Percentiles rank a stretch among this genome's conserved stretches.
Conservation (phyloP, 768 basidiomycete genomes). For the Tricholoma terreum region DNA sequence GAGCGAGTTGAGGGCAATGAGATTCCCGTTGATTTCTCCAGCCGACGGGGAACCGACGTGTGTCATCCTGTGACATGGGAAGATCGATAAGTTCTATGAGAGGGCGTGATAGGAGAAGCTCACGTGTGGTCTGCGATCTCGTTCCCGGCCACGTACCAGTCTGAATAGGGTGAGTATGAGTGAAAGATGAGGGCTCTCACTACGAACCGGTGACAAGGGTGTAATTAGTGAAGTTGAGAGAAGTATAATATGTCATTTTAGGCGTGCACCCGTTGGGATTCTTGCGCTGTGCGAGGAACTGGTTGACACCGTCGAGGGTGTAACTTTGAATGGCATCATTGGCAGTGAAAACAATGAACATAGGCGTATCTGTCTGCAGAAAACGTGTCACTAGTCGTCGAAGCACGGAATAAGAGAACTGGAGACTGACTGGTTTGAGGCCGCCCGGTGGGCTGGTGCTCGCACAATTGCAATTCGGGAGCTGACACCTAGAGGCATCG, state of each 20-base stretch:
- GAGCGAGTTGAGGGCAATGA: slow-evolving; percentile 74
- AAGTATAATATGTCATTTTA: slow-evolving; percentile 76
- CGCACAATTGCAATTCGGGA: slow-evolving; percentile 72
- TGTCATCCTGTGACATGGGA: slow-evolving; percentile 54
- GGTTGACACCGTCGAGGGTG: slow-evolving; percentile 69
- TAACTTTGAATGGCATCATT: slow-evolving; percentile 78
- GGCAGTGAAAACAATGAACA: slow-evolving; percentile 73
- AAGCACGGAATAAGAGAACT: neutral
- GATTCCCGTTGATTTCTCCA: slow-evolving; percentile 73
- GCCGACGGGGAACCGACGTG: slow-evolving; percentile 62
- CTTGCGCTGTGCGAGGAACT: slow-evolving; percentile 68
- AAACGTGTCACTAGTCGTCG: slow-evolving; percentile 3
- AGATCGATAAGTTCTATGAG: neutral
- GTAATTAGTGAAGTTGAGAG: slow-evolving; percentile 72
- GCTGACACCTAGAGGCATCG: slow-evolving; percentile 58
- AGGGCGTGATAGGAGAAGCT: slow-evolving; percentile 20
- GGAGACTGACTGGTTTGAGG: slow-evolving; percentile 51
- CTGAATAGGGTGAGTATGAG: slow-evolving; percentile 25
- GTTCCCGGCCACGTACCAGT: slow-evolving; percentile 80
- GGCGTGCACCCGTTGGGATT: slow-evolving; percentile 76
- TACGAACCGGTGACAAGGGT: slow-evolving; percentile 58
- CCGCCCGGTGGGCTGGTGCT: slow-evolving; percentile 74
- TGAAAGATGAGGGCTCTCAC: neutral
- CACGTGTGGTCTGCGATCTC: slow-evolving; percentile 81
- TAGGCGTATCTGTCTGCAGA: slow-evolving; percentile 52